Conservation (phyloP, 2,329 filamentous ascomycete species). For the Phoma sp. region DNA sequence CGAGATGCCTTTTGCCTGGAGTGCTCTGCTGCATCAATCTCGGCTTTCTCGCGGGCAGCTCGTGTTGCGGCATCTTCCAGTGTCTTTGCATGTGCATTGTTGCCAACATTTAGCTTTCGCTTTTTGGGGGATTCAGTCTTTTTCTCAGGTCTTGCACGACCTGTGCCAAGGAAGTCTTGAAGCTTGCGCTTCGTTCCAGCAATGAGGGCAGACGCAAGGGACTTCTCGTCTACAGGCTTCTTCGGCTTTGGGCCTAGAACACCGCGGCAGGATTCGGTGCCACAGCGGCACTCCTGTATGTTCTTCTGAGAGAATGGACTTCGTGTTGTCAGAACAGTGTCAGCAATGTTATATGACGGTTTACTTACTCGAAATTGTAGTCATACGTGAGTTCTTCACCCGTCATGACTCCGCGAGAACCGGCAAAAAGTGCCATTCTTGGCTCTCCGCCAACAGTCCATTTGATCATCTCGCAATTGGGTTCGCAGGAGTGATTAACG, state of each 20-base stretch:
- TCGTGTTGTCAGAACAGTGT: neutral
- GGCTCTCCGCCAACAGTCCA: slow-evolving; percentile 94
- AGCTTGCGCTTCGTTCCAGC: slow-evolving; percentile 46
- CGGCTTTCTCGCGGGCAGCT: slow-evolving; percentile 33
- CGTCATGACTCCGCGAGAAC: slow-evolving; percentile 86
- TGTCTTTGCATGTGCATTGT: slow-evolving; percentile 28
- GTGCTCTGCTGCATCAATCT: slow-evolving; percentile 34
- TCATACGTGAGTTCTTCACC: slow-evolving; percentile 97
- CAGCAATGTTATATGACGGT: neutral
- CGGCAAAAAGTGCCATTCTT: slow-evolving; percentile 95
- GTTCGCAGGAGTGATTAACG: slow-evolving; percentile 96
- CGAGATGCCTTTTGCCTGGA: slow-evolving; percentile 41
- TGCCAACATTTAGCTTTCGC: slow-evolving; percentile 31
- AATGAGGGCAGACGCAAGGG: slow-evolving; percentile 36
- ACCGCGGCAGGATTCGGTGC: slow-evolving; percentile 65
- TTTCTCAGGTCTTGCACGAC: slow-evolving; percentile 29
- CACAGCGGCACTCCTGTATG: slow-evolving; percentile 68
- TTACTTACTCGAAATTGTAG: slow-evolving; percentile 71
- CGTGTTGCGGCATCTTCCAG: slow-evolving; percentile 21
- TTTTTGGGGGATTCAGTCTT: slow-evolving; percentile 40
- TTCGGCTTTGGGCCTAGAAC: slow-evolving; percentile 64
- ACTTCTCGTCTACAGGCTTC: slow-evolving; percentile 49
- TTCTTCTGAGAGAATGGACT: slow-evolving; percentile 62
- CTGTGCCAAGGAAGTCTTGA: slow-evolving; percentile 35
- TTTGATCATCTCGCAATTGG: slow-evolving; percentile 97